Base-by-base conservation (phyloP, 2,329 filamentous ascomycete species). In the Trichoderma aggressivum region DNA sequence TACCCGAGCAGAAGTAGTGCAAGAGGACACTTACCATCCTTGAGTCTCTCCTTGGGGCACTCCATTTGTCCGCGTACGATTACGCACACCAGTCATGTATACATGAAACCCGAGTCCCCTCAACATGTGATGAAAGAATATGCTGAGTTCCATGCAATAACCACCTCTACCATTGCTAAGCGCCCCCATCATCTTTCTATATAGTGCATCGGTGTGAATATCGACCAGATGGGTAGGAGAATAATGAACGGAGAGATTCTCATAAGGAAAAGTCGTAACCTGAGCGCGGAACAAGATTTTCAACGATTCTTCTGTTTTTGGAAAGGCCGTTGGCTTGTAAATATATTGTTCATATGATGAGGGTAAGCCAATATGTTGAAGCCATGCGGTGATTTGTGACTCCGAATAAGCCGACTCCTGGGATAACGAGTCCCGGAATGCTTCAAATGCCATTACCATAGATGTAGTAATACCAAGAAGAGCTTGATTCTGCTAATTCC, bases 71-170 rank as follows among this genome's bases (percentile, higher is more conserved):
- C 82, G 82, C 26, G 78, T 79, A 0, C 83, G 78, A 8, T 83
- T 85, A 70, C 87, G 81, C 0, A 84, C 90, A 2, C 88, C 89
- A 0, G 85, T 84, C 3, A 86, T 84, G 76, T 89, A 90, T 1
- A 87, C 84, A 16, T 79, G 76, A 60, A 86, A 89, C 0, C 86
- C 86, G 12, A 88, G 74, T 0, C 79, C 84, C 16, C 83, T 79
- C 2, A 89, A 79, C 1, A 88, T 75, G 73, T 86, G 81, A 74
- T 86, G 82, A 75, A 89, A 89, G 16, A 90, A 81, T 55, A 89
- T 84, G 56, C 82, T 85, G 21, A 84, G 81, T 75, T 90, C 88
- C 83, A 90, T 87, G 77, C 88, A 91, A 78, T 89, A 90, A 0
- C 88, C 88, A 1, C 89, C 88, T 1, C 82, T 79, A 7, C 81